Evolutionary conservation across 306 rosid species (phyloP).

Genomic region (Cucurbita maxima): DNA sequence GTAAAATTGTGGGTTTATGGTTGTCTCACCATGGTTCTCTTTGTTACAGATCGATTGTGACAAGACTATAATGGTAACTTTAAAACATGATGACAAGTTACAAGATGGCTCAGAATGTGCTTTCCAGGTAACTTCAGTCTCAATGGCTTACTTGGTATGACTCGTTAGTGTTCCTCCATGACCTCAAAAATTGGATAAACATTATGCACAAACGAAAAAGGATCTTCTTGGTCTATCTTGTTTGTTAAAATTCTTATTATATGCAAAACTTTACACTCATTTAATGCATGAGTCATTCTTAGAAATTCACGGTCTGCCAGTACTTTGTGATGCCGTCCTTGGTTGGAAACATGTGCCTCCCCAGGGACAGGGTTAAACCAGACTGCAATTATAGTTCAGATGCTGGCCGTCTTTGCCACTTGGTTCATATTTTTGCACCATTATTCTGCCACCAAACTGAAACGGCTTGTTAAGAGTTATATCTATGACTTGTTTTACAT

Average conservation of each 20-base stretch:
- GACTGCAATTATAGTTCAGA: neutral
- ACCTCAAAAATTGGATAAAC: neutral
- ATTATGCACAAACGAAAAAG: neutral
- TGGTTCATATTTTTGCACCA: neutral
- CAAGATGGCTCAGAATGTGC: constrained; percentile 97
- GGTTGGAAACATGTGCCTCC: neutral
- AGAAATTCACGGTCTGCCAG: neutral
- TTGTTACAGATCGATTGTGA: constrained; percentile 85
- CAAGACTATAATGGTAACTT: constrained; percentile 75
- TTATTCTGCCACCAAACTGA: neutral
- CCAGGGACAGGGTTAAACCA: neutral
- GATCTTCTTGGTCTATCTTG: neutral
- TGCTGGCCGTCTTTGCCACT: neutral
- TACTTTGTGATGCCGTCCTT: neutral
- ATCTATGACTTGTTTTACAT: neutral
- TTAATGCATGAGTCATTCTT: neutral
- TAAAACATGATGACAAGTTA: constrained; percentile 92
- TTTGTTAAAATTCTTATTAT: neutral
- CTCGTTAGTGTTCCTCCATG: neutral
- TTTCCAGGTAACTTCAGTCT: constrained; percentile 54
- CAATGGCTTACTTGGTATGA: neutral
- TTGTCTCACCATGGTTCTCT: neutral
- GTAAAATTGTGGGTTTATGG: neutral
- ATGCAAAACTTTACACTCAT: neutral
- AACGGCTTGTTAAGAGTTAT: neutral